Evolutionary conservation across 345 rosid genomes (phyloP).

Genomic region (Erysimum cheiranthoides): DNA sequence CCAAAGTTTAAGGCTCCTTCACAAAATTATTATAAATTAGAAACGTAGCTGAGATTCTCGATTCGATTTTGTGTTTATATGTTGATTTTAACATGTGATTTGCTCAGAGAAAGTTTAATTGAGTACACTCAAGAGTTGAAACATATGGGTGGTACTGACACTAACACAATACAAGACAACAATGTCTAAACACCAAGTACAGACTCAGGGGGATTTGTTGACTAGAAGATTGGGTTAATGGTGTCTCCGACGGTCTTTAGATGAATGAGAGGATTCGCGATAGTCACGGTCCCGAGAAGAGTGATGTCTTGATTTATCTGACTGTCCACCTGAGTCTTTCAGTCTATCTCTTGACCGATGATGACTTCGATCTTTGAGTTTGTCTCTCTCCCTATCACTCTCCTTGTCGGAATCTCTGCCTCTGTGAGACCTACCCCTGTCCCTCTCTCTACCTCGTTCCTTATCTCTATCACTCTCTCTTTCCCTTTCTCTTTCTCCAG

Average conservation of each 20-base stretch:
- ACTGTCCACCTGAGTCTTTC: slow-evolving; percentile 75
- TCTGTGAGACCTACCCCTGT: slow-evolving; percentile 70
- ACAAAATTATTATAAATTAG: not conserved
- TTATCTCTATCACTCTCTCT: slow-evolving; percentile 77
- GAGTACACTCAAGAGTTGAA: not conserved
- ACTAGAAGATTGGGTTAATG: slow-evolving; percentile 21
- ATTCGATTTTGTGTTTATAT: not conserved
- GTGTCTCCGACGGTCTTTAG: slow-evolving; percentile 40
- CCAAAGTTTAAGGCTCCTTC: not conserved
- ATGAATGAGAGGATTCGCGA: slow-evolving; percentile 25
- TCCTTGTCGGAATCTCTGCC: slow-evolving; percentile 83
- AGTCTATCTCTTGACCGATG: slow-evolving; percentile 73
- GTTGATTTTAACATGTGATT: not conserved
- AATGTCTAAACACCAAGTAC: slow-evolving; percentile 17
- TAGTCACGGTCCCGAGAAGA: slow-evolving; percentile 66
- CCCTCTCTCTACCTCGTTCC: slow-evolving; percentile 57
- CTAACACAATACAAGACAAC: slow-evolving; percentile 4
- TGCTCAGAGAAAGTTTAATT: not conserved
- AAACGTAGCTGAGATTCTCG: not conserved
- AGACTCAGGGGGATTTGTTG: not conserved
- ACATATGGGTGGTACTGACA: not conserved
- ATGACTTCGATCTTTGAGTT: slow-evolving; percentile 65
- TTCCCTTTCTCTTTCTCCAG: slow-evolving; percentile 59
- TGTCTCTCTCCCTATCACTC: slow-evolving; percentile 76
- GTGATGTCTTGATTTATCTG: slow-evolving; percentile 75